These are phyloP conservation scores for Pseudocercospora pini-densiflorae DNA, from an alignment of 2,329 filamentous ascomycete genomes.

Conservation along the genomic window DNA sequence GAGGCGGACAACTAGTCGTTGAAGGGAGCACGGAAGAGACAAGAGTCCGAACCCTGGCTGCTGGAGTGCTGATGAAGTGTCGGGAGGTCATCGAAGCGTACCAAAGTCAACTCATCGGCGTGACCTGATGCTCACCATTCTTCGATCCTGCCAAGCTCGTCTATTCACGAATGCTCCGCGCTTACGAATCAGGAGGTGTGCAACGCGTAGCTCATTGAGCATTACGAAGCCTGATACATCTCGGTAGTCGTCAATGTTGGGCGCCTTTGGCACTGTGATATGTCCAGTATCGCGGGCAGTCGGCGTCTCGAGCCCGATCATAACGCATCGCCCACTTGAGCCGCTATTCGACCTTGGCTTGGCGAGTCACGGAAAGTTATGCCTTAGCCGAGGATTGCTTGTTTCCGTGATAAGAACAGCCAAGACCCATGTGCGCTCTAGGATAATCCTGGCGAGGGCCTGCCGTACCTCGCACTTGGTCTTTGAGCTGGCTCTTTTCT, in stretches of 20 bases:
- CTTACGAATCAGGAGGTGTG: background rate
- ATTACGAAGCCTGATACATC: background rate
- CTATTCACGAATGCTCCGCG: background rate
- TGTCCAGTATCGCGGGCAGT: background rate
- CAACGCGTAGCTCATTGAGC: background rate
- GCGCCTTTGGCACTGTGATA: background rate
- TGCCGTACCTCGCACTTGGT: background rate
- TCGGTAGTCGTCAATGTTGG: background rate
- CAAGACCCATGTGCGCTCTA: background rate
- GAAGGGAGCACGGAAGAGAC: constrained; percentile 76
- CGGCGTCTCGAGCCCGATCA: background rate
- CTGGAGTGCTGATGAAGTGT: constrained; percentile 75
- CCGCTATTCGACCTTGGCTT: background rate
- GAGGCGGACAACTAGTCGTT: constrained; percentile 42
- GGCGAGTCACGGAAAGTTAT: background rate
- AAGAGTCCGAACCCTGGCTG: constrained; percentile 76
- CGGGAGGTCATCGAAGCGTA: constrained; percentile 83
- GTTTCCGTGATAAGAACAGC: background rate
- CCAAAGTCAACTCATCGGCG: constrained; percentile 68
- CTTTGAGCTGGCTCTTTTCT: background rate
- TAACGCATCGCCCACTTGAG: background rate
- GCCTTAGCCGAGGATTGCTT: background rate
- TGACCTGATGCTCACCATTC: background rate
- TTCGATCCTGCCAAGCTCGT: background rate
- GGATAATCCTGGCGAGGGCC: background rate